phyloP scores from a whole-genome alignment of 2,329 filamentous ascomycete species.

The Lizonia empirigonia region DNA sequence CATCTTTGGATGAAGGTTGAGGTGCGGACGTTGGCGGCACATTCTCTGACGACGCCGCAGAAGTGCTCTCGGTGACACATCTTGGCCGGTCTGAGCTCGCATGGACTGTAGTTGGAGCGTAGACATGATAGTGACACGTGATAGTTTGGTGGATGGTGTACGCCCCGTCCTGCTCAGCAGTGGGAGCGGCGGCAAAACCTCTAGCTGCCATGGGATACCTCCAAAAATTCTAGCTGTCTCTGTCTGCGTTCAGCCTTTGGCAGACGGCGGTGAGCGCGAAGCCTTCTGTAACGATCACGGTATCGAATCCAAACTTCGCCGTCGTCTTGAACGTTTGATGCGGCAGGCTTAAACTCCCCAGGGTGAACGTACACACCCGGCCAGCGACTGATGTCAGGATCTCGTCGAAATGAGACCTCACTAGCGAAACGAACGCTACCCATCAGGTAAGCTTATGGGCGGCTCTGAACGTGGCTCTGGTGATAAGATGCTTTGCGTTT shows the following conservation, averaged over 20 bases:
- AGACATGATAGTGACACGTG: conserved; percentile 19
- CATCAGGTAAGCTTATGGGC: conserved; percentile 10
- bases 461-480: not conserved
- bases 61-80: conserved; percentile 7
- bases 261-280: conserved; percentile 8
- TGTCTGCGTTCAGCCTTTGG: conserved; percentile 5
- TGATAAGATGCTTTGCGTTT: not conserved
- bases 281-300: conserved; percentile 20
- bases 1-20: not conserved
- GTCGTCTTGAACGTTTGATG: conserved; percentile 13
- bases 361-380: conserved; percentile 34
- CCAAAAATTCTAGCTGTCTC: conserved; percentile 2
- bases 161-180: conserved; percentile 9
- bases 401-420: not conserved
- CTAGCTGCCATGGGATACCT: conserved; percentile 10
- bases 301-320: conserved; percentile 32
- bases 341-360: conserved; percentile 26
- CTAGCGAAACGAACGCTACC: conserved; percentile 14
- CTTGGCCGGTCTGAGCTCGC: not conserved
- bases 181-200: conserved; percentile 12
- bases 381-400: conserved; percentile 26
- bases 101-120: conserved; percentile 20
- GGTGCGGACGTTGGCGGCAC: not conserved
- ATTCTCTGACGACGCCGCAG: not conserved
- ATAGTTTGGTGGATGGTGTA: conserved; percentile 9